Evolutionary conservation across 169 alveolate species (phyloP).

Genomic region (Plasmodium relictum): DNA sequence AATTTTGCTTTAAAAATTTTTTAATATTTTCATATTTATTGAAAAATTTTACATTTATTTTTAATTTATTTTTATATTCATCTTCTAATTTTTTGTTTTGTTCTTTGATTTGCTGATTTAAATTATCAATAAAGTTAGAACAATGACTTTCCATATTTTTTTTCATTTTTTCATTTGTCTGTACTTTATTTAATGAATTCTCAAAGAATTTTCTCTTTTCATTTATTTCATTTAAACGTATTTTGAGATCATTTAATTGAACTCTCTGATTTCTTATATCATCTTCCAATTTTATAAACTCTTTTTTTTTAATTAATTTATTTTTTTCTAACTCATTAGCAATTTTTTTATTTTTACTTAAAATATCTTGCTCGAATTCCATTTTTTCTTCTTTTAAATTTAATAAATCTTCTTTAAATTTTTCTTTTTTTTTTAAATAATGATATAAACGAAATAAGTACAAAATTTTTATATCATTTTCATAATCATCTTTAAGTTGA

Average conservation of each 20-base stretch:
- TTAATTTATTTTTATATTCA: conserved; percentile 76
- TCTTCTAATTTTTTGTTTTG: conserved; percentile 65
- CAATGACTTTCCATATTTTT: conserved; percentile 53
- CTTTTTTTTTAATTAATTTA: conserved; percentile 37
- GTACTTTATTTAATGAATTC: neutral
- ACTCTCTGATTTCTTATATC: conserved; percentile 11
- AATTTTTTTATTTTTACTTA: conserved; percentile 23
- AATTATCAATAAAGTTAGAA: conserved; percentile 52
- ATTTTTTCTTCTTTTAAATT: conserved; percentile 27
- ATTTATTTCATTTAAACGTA: conserved; percentile 30
- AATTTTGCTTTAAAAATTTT: neutral
- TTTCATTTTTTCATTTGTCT: conserved; percentile 29
- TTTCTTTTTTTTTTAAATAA: conserved; percentile 39
- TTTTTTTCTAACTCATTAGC: conserved; percentile 54
- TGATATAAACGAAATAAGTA: conserved; percentile 53
- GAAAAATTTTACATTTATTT: conserved; percentile 44
- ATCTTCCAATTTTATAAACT: conserved; percentile 25
- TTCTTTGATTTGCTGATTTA: conserved; percentile 56
- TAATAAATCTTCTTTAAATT: conserved; percentile 25
- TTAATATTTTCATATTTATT: conserved; percentile 44
- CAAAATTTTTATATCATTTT: conserved; percentile 11
- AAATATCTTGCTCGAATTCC: conserved; percentile 48
- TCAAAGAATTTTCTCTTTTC: conserved; percentile 33
- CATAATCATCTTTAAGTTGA: conserved; percentile 52
- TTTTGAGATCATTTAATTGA: conserved; percentile 11